These are phyloP conservation scores for Clitopilus hobsonii DNA, from an alignment of 768 basidiomycete genomes.

Conservation along the genomic window DNA sequence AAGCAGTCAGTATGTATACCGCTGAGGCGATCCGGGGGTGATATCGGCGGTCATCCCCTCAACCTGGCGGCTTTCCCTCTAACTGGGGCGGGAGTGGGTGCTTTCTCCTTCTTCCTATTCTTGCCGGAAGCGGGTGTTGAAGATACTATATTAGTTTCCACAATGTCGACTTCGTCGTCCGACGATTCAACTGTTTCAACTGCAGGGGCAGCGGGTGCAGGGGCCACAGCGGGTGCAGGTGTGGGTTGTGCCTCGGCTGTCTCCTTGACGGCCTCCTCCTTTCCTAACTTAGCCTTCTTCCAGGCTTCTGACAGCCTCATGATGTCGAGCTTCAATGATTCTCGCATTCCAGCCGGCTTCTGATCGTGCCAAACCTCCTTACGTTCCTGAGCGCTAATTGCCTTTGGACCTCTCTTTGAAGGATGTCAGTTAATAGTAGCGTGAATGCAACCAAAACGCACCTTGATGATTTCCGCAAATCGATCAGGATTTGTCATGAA, in stretches of 20 bases:
- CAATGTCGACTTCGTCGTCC: constrained; percentile 40
- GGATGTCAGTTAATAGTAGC: background rate
- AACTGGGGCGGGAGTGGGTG: constrained; percentile 7
- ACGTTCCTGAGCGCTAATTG: constrained; percentile 28
- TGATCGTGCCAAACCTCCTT: constrained; percentile 49
- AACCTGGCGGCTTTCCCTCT: constrained; percentile 6
- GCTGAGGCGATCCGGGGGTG: no score
- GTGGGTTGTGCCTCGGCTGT: constrained; percentile 34
- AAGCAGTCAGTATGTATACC: no score
- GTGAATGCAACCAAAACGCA: constrained; percentile 15
- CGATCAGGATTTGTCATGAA: constrained; percentile 63
- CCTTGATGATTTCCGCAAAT: constrained; percentile 48
- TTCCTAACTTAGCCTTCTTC: constrained; percentile 37
- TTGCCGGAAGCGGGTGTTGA: background rate
- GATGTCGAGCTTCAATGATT: constrained; percentile 38
- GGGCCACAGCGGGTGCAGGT: no score
- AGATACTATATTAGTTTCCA: constrained; percentile 23
- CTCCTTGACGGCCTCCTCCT: constrained; percentile 21
- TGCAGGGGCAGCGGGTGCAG: constrained; percentile 23
- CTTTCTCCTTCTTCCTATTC: background rate
- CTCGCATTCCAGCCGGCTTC: constrained; percentile 41
- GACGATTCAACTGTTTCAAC: constrained; percentile 25
- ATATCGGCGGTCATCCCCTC: background rate
- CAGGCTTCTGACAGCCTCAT: constrained; percentile 47
- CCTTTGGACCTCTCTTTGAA: constrained; percentile 6